Base-by-base conservation (phyloP, 176 grass and related monocot genomes). In the Hordeum marinum region DNA sequence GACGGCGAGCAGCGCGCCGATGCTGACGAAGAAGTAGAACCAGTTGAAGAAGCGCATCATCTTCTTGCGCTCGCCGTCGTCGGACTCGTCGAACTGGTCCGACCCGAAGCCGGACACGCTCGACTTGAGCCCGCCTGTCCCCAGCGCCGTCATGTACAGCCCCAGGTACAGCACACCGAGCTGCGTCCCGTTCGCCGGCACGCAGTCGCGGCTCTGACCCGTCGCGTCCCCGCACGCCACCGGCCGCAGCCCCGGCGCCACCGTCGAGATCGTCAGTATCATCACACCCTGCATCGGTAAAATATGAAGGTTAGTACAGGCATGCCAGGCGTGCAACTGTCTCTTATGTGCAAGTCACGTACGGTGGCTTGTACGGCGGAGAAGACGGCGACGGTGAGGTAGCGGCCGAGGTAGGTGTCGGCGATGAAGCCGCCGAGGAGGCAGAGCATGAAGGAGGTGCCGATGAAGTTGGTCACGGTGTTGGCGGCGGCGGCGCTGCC, bases 21-120 rank as follows among this genome's bases (percentile, higher is more conserved):
- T 88, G 91, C 89, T 92, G 25, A 98, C 90, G 89, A 98, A 98
- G 78, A 98, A 98, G 87, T 93, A 98, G 92, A 98, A 98, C 95
- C 95, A 98, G 85, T 88, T 98, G 84, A 98, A 95, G 87, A 98
- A 98, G 17, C 62, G 87, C 83, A 91, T 82, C 95, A 98, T 98
- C 73, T 87, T 87, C 55, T 63, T 17, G 31, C 90, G 88, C 87
- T 98, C 95, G 41, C 85, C 68, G 54, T 37, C 79, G 81, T 98
- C 73, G 2, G 60, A 45, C 11, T 98, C 95, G 55, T 98, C 95
- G 91, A 98, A 98, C 85, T 98, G 95, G 87, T 98, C 95, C 5
- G 95, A 98, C 3, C 95, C 95, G 31, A 98, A 95, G 0, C 95
- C 95, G 1, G 95, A 98, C 68, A 98, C 95, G 80, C 95, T 98